Conservation (phyloP, 768 basidiomycete species). For the Lentinus tigrinus region DNA sequence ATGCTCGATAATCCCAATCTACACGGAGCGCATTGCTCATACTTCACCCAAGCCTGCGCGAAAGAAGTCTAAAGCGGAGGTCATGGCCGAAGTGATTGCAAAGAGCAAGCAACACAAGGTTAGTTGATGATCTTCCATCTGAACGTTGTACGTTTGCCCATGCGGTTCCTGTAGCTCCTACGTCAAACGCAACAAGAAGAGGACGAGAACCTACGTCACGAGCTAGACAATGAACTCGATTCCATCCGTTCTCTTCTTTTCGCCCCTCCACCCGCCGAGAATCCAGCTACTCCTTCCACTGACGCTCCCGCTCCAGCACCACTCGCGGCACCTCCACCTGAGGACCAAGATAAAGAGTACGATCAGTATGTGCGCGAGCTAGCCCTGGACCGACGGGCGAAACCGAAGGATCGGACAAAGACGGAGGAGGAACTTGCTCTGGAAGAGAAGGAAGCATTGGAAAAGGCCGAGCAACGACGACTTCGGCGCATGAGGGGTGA, state of each 20-base stretch:
- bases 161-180: conserved; percentile 50
- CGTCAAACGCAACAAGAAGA: conserved; percentile 88
- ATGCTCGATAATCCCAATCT: conserved; percentile 9
- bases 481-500: conserved; percentile 83
- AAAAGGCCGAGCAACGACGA: conserved; percentile 80
- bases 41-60: conserved; percentile 56
- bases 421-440: conserved; percentile 92
- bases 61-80: conserved; percentile 92
- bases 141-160: background rate
- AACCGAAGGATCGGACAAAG: conserved; percentile 93
- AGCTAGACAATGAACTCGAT: conserved; percentile 87
- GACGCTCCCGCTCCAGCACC: background rate
- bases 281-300: background rate
- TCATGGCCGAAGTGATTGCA: conserved; percentile 96
- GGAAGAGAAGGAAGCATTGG: conserved; percentile 83
- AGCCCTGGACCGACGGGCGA: conserved; percentile 89
- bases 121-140: conserved; percentile 15
- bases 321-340: background rate
- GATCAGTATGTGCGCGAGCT: conserved; percentile 91
- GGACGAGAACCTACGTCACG: conserved; percentile 81
- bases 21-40: background rate
- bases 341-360: conserved; percentile 65
- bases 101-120: conserved; percentile 98
- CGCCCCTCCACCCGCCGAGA: conserved; percentile 42
- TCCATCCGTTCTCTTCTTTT: conserved; percentile 75